A percentile compares a stretch with the other conserved stretches of the same genome.
phyloP scores from a whole-genome alignment of 2,329 filamentous ascomycete genomes.

The Phialophora chinensis region DNA sequence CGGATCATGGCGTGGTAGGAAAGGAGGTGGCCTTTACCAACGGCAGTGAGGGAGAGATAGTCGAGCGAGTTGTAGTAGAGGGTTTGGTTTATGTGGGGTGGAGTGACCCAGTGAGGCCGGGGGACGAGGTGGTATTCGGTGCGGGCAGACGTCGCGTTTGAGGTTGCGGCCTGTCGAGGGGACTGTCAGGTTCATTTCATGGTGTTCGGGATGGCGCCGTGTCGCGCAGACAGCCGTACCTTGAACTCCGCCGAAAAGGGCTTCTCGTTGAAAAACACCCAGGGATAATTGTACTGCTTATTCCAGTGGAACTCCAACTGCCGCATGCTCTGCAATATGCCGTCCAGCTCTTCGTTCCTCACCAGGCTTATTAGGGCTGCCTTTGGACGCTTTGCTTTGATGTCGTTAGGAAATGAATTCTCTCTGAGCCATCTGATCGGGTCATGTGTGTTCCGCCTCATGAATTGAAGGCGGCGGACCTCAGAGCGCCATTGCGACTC shows the following conservation, averaged over 20 bases:
- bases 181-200: neutral
- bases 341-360: slow-evolving; percentile 44
- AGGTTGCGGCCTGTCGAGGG: slow-evolving; percentile 40
- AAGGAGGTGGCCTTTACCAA: slow-evolving; percentile 46
- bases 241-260: slow-evolving; percentile 46
- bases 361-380: slow-evolving; percentile 46
- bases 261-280: slow-evolving; percentile 48
- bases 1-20: slow-evolving; percentile 51
- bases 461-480: neutral
- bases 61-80: slow-evolving; percentile 45
- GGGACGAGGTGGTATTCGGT: slow-evolving; percentile 45
- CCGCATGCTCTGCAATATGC: slow-evolving; percentile 45
- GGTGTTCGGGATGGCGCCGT: neutral
- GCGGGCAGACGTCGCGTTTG: slow-evolving; percentile 41
- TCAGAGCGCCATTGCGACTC: slow-evolving; percentile 4
- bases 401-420: slow-evolving; percentile 29
- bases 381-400: slow-evolving; percentile 34
- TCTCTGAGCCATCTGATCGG: slow-evolving; percentile 34
- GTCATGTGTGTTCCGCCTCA: slow-evolving; percentile 11
- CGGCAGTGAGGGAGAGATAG: slow-evolving; percentile 45
- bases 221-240: slow-evolving; percentile 25
- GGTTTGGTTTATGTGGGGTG: slow-evolving; percentile 41
- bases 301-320: slow-evolving; percentile 46
- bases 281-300: slow-evolving; percentile 45
- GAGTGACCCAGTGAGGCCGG: slow-evolving; percentile 43